Base-by-base conservation (phyloP, 371 early-diverging fungal species). In the Rhizopus arrhizus region DNA sequence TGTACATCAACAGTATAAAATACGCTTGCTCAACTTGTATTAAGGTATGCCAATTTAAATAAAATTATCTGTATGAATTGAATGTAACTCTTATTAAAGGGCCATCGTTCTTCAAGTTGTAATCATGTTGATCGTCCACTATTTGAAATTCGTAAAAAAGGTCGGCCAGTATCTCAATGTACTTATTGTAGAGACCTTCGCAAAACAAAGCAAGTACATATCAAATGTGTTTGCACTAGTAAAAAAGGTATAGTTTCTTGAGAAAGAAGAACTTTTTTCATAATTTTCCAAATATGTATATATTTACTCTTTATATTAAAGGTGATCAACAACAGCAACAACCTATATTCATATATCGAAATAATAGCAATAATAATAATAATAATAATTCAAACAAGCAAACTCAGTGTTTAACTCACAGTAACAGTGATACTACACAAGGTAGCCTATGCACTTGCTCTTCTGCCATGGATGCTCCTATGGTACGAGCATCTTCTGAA, bases 151-250 rank as follows among this genome's bases (percentile, higher is more conserved):
- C 80, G 87, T 57, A 85, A 83, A 69, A 91, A 91, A 72, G 93
- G 93, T 32, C 82, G 93, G 15, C 93, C 93, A 28, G 80, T 86
- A 36, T 88, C 88, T 38, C 93, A 92, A 68, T 92, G 93, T 68
- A 64, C 78, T 16, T 84, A 80, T 68, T 92, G 93, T 72, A 81
- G 89, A 60, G 86, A 89, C 66, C 78, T 89, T 56, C 82, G 93
- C 41, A 89, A 85, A 68, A 85, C 86, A 33, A 84, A 87, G 58
- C 89, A 90, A 66, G 80, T 88, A 28, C 90, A 89, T 69, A 83
- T 85, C n/a, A 88, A 89, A 68, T 91, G 92, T 60, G 77, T 79
- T 36, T 91, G 91, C 65, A 73, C 73, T 49, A 83, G 85, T 56
- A 69, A 70, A 67, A 60, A 62, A 59, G 59, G 63, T 54, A 77